Evolutionary conservation across 2,329 filamentous ascomycete species (phyloP).

Genomic region (Pseudopithomyces chartarum): DNA sequence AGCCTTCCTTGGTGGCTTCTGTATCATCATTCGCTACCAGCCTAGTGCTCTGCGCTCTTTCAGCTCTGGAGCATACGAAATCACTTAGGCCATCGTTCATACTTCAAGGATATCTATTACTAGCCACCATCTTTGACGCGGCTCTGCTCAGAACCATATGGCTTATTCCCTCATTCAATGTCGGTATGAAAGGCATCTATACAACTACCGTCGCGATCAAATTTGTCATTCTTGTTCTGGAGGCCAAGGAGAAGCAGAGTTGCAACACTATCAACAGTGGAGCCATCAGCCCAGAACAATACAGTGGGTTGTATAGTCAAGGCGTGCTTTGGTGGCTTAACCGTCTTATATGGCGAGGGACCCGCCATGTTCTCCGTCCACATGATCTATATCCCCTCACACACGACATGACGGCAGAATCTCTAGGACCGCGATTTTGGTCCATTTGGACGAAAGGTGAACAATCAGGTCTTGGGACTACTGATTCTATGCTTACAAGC

Average conservation of each 20-base stretch:
- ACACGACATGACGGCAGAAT: neutral
- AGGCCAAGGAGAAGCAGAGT: slow-evolving; percentile 22
- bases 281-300: neutral
- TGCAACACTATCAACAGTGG: neutral
- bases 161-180: neutral
- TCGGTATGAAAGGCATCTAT: slow-evolving; percentile 6
- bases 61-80: slow-evolving; percentile 13
- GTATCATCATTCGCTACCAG: slow-evolving; percentile 5
- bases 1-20: neutral
- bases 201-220: slow-evolving; percentile 19
- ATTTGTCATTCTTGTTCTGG: slow-evolving; percentile 18
- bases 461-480: neutral
- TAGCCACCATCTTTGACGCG: slow-evolving; percentile 15
- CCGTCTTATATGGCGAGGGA: neutral
- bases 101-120: slow-evolving; percentile 14
- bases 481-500: neutral
- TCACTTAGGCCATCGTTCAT: slow-evolving; percentile 10
- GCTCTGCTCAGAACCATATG: slow-evolving; percentile 12
- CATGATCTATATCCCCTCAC: slow-evolving; percentile 2
- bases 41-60: neutral
- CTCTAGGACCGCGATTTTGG: neutral
- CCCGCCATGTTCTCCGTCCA: neutral
- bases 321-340: slow-evolving; percentile 5
- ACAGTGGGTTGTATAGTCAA: neutral
- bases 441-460: neutral